phyloP scores from a whole-genome alignment of 192 early-diverging fungal species.

The Cetraspora pellucida region DNA sequence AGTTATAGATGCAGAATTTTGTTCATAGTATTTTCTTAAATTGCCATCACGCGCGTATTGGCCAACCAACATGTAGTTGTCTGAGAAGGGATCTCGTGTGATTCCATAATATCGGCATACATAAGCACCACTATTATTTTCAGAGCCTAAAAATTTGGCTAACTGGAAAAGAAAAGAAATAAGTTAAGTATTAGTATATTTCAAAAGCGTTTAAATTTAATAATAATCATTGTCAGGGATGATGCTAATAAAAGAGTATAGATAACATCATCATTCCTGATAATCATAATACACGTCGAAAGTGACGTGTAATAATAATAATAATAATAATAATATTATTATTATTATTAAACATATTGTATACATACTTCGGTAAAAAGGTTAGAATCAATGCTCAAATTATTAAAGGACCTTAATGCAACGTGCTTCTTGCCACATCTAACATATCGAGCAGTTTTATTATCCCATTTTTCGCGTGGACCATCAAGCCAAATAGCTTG shows the following conservation, averaged over 20 bases:
- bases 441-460: not conserved
- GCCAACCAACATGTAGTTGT: slow-evolving; percentile 44
- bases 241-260: too few species aligned
- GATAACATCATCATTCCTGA: too few species aligned
- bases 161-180: not conserved
- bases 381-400: not conserved
- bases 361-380: slow-evolving; percentile 21
- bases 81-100: slow-evolving; percentile 22
- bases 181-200: not conserved
- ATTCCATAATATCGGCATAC: slow-evolving; percentile 19
- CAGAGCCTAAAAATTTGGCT: not conserved
- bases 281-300: too few species aligned
- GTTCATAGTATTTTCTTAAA: slow-evolving; percentile 40
- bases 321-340: too few species aligned
- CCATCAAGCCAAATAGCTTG: slow-evolving; percentile 21
- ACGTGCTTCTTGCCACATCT: not conserved
- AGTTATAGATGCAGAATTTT: slow-evolving; percentile 34
- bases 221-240: too few species aligned
- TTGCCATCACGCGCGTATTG: slow-evolving; percentile 42
- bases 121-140: not conserved
- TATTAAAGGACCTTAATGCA: slow-evolving; percentile 17
- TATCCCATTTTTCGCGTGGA: slow-evolving; percentile 15
- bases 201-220: not conserved
- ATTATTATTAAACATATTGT: too few species aligned
- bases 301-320: too few species aligned